phyloP scores from a whole-genome alignment of 805 yeast species.

The Candida suzukii region DNA sequence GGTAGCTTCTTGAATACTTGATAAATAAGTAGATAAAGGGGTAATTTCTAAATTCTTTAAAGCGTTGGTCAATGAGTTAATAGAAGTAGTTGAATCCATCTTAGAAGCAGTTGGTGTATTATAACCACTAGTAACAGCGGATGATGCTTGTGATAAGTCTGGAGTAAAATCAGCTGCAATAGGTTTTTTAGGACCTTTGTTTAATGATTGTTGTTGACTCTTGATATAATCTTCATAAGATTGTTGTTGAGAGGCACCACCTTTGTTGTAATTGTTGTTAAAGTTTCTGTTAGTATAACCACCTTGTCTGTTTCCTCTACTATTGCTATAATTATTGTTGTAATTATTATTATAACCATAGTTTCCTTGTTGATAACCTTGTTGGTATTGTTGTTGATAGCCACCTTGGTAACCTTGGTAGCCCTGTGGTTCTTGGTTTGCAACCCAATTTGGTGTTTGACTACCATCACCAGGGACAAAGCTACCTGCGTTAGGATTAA shows the following conservation, averaged over 20 bases:
- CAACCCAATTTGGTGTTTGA: slow-evolving; percentile 6
- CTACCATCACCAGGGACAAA: slow-evolving; percentile 23
- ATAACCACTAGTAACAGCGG: slow-evolving; percentile 23
- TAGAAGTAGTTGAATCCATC: slow-evolving; percentile 54
- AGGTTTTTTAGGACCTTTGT: slow-evolving; percentile 7
- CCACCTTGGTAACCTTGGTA: slow-evolving; percentile 22
- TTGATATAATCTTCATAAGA: slow-evolving; percentile 40
- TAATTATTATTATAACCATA: slow-evolving; percentile 2
- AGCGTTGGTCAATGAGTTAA: slow-evolving; percentile 59
- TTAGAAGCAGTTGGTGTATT: slow-evolving; percentile 28
- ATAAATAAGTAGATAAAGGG: slow-evolving; percentile 59
- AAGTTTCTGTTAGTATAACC: slow-evolving; percentile 3
- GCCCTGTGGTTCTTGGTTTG: slow-evolving; percentile 21
- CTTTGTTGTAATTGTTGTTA: slow-evolving; percentile 10
- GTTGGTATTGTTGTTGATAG: slow-evolving; percentile 7
- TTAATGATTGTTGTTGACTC: slow-evolving; percentile 29
- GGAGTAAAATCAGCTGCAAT: slow-evolving; percentile 7
- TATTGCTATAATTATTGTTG: slow-evolving; percentile 1
- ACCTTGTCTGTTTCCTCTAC: slow-evolving; percentile 6
- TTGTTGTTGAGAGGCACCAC: slow-evolving; percentile 6
- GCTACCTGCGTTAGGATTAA: slow-evolving; percentile 27
- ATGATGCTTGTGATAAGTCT: slow-evolving; percentile 9
- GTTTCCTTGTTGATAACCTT: slow-evolving; percentile 5
- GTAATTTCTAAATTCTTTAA: slow-evolving; percentile 55
- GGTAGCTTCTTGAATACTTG: slow-evolving; percentile 41